phyloP scores from a whole-genome alignment of 2,329 filamentous ascomycete genomes.

The Bipolaris gigantea region DNA sequence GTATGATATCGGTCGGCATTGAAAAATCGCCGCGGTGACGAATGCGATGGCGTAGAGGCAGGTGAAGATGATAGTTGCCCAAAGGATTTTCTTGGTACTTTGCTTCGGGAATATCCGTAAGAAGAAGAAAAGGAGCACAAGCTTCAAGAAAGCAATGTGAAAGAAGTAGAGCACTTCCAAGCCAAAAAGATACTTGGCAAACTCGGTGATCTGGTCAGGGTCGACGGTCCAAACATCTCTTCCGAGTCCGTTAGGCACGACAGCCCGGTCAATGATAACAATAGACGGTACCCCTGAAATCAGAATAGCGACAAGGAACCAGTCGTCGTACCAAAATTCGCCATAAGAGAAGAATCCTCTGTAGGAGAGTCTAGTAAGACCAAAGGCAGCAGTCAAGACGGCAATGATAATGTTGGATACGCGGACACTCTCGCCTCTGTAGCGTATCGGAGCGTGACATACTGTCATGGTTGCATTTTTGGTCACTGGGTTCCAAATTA shows the following conservation, averaged over 20 bases:
- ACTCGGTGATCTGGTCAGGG: slow-evolving; percentile 47
- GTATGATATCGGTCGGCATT: slow-evolving; percentile 39
- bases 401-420: slow-evolving; percentile 41
- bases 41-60: slow-evolving; percentile 27
- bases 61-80: slow-evolving; percentile 29
- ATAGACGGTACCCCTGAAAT: slow-evolving; percentile 30
- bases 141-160: slow-evolving; percentile 31
- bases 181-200: slow-evolving; percentile 43
- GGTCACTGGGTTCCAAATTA: slow-evolving; percentile 33
- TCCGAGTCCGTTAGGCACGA: slow-evolving; percentile 49
- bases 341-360: slow-evolving; percentile 40
- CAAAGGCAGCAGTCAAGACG: slow-evolving; percentile 40
- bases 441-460: slow-evolving; percentile 46
- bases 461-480: slow-evolving; percentile 48
- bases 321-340: slow-evolving; percentile 48
- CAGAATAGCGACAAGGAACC: slow-evolving; percentile 26
- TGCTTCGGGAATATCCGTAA: slow-evolving; percentile 35
- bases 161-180: slow-evolving; percentile 42
- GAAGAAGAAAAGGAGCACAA: slow-evolving; percentile 36
- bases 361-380: slow-evolving; percentile 43
- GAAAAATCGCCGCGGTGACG: slow-evolving; percentile 28
- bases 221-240: slow-evolving; percentile 56
- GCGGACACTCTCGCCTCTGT: slow-evolving; percentile 38
- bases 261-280: slow-evolving; percentile 27
- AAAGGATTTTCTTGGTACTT: slow-evolving; percentile 15